These are phyloP conservation scores for Ceratobasidium sp. DNA, from an alignment of 1,284 basidiomycete genomes.

Conservation along the genomic window DNA sequence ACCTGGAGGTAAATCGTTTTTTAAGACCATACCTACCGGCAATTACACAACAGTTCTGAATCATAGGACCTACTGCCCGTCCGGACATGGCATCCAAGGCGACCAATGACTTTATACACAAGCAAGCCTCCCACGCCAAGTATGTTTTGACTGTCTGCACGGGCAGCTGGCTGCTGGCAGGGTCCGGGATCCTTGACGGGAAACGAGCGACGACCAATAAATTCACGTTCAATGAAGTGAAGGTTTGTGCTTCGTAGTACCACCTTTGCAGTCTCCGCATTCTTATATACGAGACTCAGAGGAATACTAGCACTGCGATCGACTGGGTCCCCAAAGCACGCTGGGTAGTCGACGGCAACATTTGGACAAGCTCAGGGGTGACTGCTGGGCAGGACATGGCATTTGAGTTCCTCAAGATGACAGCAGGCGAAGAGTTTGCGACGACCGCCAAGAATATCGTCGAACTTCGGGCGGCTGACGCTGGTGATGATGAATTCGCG, in stretches of 20 bases:
- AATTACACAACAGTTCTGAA: neutral
- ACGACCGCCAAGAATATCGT: conserved; percentile 14
- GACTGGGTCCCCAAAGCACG: conserved; percentile 56
- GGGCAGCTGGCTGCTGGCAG: conserved; percentile 45
- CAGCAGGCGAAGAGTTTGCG: conserved; percentile 25
- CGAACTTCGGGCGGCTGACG: conserved; percentile 24
- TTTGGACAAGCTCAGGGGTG: conserved; percentile 59
- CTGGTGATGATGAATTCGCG: conserved; percentile 40
- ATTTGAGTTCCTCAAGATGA: conserved; percentile 54
- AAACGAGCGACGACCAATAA: conserved; percentile 48
- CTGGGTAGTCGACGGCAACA: conserved; percentile 58
- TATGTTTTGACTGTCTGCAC: conserved; percentile 46
- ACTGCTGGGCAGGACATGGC: conserved; percentile 57
- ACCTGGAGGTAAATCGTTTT: conserved; percentile 37
- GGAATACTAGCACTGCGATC: conserved; percentile 26
- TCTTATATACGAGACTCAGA: neutral
- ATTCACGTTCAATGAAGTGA: conserved; percentile 23
- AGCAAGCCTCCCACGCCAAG: conserved; percentile 14
- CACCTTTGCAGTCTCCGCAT: neutral
- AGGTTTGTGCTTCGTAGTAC: neutral
- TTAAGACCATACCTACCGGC: neutral
- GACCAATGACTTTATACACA: conserved; percentile 29
- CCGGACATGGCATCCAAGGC: conserved; percentile 16
- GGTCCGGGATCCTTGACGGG: conserved; percentile 44
- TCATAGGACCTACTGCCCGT: conserved; percentile 10